phyloP scores from a whole-genome alignment of 768 basidiomycete genomes.

The Tricholoma hemisulphureum region DNA sequence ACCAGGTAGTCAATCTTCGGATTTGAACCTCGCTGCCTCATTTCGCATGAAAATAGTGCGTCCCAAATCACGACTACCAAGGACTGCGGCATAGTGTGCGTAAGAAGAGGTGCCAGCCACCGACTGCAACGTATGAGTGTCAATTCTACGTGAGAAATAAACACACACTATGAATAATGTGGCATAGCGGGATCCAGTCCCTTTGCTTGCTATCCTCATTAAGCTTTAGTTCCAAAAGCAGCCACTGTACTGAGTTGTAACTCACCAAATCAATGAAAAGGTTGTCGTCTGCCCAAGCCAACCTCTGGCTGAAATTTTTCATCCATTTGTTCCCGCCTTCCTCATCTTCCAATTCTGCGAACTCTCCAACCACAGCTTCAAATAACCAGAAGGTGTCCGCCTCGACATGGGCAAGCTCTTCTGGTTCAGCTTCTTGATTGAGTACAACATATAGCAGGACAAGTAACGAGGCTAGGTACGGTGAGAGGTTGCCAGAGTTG shows the following conservation, averaged over 20 bases:
- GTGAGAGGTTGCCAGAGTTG: slow-evolving; percentile 70
- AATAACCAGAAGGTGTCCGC: slow-evolving; percentile 85
- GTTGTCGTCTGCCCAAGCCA: slow-evolving; percentile 64
- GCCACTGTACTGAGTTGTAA: background rate
- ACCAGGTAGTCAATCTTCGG: slow-evolving; percentile 69
- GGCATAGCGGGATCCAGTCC: slow-evolving; percentile 71
- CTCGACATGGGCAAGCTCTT: slow-evolving; percentile 65
- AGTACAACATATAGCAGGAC: slow-evolving; percentile 67
- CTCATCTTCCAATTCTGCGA: slow-evolving; percentile 71
- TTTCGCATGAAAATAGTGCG: slow-evolving; percentile 58
- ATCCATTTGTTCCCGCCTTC: slow-evolving; percentile 63
- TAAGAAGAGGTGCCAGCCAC: slow-evolving; percentile 71
- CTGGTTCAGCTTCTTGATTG: slow-evolving; percentile 56
- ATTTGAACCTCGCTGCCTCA: slow-evolving; percentile 52
- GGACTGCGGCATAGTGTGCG: slow-evolving; percentile 68
- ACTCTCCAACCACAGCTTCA: slow-evolving; percentile 69
- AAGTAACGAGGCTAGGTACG: slow-evolving; percentile 66
- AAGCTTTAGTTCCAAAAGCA: slow-evolving; percentile 7
- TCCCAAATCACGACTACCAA: slow-evolving; percentile 70
- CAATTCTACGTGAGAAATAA: slow-evolving; percentile 1
- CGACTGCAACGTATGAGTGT: slow-evolving; percentile 42
- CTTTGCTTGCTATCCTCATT: slow-evolving; percentile 46
- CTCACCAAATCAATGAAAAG: slow-evolving; percentile 59
- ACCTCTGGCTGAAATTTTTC: slow-evolving; percentile 55
- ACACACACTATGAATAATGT: slow-evolving; percentile 76